Evolutionary conservation across 208 protist species (phyloP).

Genomic region (Leishmania braziliensis): DNA sequence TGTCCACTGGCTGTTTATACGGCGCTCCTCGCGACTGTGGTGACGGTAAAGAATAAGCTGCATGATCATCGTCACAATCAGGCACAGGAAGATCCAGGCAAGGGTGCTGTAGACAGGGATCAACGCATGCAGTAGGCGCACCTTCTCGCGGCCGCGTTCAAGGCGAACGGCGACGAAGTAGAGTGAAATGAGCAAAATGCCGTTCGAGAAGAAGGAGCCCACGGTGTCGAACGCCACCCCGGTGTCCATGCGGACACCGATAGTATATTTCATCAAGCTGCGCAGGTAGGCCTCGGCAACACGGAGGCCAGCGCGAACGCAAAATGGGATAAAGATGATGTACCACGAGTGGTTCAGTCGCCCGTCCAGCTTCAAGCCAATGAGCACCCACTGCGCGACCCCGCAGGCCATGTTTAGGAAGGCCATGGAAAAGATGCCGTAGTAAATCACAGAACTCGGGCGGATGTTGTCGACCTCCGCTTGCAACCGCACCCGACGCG

Average conservation of each 20-base stretch:
- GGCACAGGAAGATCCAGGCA: slow-evolving; percentile 64
- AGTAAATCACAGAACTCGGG: slow-evolving; percentile 58
- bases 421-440: slow-evolving; percentile 77
- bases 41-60: slow-evolving; percentile 39
- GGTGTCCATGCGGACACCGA: slow-evolving; percentile 59
- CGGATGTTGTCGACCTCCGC: slow-evolving; percentile 74
- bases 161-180: slow-evolving; percentile 85
- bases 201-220: slow-evolving; percentile 84
- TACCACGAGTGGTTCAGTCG: slow-evolving; percentile 71
- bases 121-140: slow-evolving; percentile 49
- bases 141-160: slow-evolving; percentile 45
- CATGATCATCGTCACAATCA: slow-evolving; percentile 70
- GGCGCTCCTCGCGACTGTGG: slow-evolving; percentile 36
- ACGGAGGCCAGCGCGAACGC: slow-evolving; percentile 58
- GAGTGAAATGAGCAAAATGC: slow-evolving; percentile 72
- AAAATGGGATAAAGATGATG: slow-evolving; percentile 76
- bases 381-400: slow-evolving; percentile 77
- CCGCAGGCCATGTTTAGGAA: slow-evolving; percentile 64
- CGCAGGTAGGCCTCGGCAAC: slow-evolving; percentile 76
- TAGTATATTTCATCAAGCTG: slow-evolving; percentile 73
- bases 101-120: slow-evolving; percentile 81
- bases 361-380: slow-evolving; percentile 71
- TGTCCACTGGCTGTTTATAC: slow-evolving; percentile 47
- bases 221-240: slow-evolving; percentile 82
- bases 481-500: slow-evolving; percentile 58